Base-by-base conservation (phyloP, 2,329 filamentous ascomycete genomes). In the Amesomyces nigricolor region DNA sequence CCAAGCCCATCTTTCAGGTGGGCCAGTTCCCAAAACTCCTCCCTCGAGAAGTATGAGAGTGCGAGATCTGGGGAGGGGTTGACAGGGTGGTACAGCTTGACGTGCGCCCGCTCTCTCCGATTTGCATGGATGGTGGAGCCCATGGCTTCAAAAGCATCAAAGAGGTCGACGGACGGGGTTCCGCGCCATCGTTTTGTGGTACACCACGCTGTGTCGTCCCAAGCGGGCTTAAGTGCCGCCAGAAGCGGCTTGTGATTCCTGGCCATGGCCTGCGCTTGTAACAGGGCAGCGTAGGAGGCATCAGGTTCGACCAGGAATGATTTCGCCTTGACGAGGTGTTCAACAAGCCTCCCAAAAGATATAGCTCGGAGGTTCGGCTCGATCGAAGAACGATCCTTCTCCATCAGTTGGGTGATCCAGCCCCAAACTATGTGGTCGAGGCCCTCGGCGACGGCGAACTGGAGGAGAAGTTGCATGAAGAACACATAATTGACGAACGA, bases 41-140 rank as follows among this genome's bases (percentile, higher is more conserved):
- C 49, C 1, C 62, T 57, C 5, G 67, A 59, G 16, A 83, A 73
- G 51, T 78, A 75, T 2, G 71, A 63, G 10, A 83, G 62, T 0
- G 81, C 81, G 1, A 72, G 71, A 2, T 69, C 65, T 19, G 76
- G 71, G 26, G 73, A 72, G 0, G 81, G 80, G 2, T 70, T 69
- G 0, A 75, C 75, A 0, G 81, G 81, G 62, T 83, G 80, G 54
- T 79, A 72, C 1, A 84, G 70, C 29, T 77, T 72, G 3, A 84
- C 70, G 60, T 83, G 81, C 0, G 80, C 22, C 4, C 22, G 22
- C 80, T 32, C 72, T 70, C 48, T 80, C 75, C 7, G 81, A 64
- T 7, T 65, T 64, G 38, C 76, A 65, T 1, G 63, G 5, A 67
- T 61, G 14, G 77, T 67, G 14, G 69, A 70, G 47, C 75, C 76